phyloP scores from a whole-genome alignment of 352 stramenopile genomes.

The Phytophthora constricta region DNA sequence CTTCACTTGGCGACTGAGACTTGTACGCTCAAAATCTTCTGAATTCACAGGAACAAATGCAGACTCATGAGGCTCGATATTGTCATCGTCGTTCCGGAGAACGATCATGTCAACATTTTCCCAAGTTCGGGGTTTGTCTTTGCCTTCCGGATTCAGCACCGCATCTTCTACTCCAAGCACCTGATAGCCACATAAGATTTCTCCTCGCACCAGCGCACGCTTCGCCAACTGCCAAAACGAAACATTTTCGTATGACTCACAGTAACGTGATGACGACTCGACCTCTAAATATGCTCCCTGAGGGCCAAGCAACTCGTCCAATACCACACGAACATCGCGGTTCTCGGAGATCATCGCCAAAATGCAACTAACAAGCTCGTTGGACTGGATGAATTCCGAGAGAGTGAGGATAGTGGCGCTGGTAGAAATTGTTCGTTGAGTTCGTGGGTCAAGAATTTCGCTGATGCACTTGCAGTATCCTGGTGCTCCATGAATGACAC shows the following conservation, averaged over 20 bases:
- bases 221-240: constrained; percentile 83
- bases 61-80: constrained; percentile 29
- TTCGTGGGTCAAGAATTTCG: constrained; percentile 84
- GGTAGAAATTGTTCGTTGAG: constrained; percentile 77
- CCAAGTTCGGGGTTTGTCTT: constrained; percentile 51
- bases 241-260: constrained; percentile 44
- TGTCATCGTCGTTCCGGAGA: constrained; percentile 47
- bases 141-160: constrained; percentile 70
- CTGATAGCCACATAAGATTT: constrained; percentile 86
- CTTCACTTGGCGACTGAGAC: constrained; percentile 44
- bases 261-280: constrained; percentile 58
- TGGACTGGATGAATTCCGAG: constrained; percentile 88
- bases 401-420: constrained; percentile 65
- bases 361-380: constrained; percentile 79
- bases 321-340: constrained; percentile 70
- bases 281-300: constrained; percentile 77
- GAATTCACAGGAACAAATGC: constrained; percentile 26
- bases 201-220: constrained; percentile 48
- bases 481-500: constrained; percentile 20
- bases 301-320: constrained; percentile 73
- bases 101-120: constrained; percentile 63
- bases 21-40: constrained; percentile 57
- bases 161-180: constrained; percentile 49
- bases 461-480: constrained; percentile 72
- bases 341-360: constrained; percentile 88